Conservation (phyloP, 2,329 filamentous ascomycete species). For the Ascocoryne sarcoides region DNA sequence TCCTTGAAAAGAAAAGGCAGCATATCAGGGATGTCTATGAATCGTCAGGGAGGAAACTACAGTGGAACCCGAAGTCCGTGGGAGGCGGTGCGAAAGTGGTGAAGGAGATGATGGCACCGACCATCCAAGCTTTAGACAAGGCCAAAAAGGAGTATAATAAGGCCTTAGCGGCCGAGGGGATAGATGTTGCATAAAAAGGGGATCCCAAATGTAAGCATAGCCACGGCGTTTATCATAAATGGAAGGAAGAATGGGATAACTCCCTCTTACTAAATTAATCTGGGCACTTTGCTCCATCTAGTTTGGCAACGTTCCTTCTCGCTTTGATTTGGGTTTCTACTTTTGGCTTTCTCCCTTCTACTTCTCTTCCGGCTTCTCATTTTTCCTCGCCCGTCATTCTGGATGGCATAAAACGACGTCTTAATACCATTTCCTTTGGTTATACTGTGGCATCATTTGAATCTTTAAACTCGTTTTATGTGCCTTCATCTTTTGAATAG, state of each 20-base stretch:
- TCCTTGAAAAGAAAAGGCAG: constrained; percentile 57
- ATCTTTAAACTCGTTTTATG: not conserved
- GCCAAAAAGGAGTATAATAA: constrained; percentile 64
- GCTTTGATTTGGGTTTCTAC: not conserved
- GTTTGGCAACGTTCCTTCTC: not conserved
- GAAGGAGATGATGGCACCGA: constrained; percentile 65
- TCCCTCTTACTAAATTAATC: not conserved
- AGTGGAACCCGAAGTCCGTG: constrained; percentile 58
- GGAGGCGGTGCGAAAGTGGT: constrained; percentile 71
- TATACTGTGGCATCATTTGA: too few species aligned
- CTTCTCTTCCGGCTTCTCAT: not conserved
- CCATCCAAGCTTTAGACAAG: constrained; percentile 58
- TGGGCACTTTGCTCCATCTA: too few species aligned
- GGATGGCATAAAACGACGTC: not conserved
- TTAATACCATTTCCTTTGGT: constrained; percentile 6
- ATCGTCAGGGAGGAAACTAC: constrained; percentile 64
- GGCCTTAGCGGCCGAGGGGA: constrained; percentile 54
- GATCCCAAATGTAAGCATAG: constrained; percentile 20
- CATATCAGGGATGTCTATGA: constrained; percentile 64
- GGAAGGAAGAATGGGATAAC: constrained; percentile 9
- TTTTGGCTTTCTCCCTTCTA: not conserved
- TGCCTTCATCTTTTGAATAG: constrained; percentile 11
- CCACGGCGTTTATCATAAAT: constrained; percentile 20
- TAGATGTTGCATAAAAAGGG: constrained; percentile 17
- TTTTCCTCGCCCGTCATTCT: too few species aligned